These are phyloP conservation scores for Aspergillus sp. DNA, from an alignment of 2,329 filamentous ascomycete genomes.

Conservation along the genomic window DNA sequence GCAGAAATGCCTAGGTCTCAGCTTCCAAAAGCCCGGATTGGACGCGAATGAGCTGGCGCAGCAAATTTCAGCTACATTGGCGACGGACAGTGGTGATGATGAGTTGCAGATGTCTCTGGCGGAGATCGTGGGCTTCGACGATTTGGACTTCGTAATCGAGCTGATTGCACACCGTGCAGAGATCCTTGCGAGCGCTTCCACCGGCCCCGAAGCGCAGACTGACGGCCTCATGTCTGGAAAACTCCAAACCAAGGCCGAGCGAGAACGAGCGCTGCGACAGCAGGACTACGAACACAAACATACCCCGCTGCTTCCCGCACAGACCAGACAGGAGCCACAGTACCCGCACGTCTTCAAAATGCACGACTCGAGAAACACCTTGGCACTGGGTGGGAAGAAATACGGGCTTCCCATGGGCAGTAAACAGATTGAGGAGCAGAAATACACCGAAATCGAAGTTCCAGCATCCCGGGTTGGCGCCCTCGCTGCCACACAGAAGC, in stretches of 20 bases:
- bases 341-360: conserved; percentile 93
- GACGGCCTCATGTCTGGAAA: conserved; percentile 50
- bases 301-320: conserved; percentile 65
- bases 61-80: conserved; percentile 73
- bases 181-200: conserved; percentile 52
- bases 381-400: conserved; percentile 75
- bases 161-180: conserved; percentile 74
- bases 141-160: conserved; percentile 89
- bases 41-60: conserved; percentile 68
- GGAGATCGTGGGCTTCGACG: conserved; percentile 88
- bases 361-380: conserved; percentile 78
- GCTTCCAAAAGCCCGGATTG: conserved; percentile 63
- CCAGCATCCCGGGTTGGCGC: conserved; percentile 78
- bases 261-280: conserved; percentile 72
- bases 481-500: conserved; percentile 67
- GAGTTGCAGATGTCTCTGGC: conserved; percentile 88
- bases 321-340: conserved; percentile 66
- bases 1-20: conserved; percentile 64
- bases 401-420: conserved; percentile 79
- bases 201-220: conserved; percentile 31
- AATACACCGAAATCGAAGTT: conserved; percentile 86
- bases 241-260: conserved; percentile 71
- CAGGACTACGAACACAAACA: conserved; percentile 83
- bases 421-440: conserved; percentile 66
- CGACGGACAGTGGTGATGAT: conserved; percentile 69